Evolutionary conservation across 495 filamentous ascomycete genomes (phyloP), one percentile per base, ranked within the genome.

Genomic region (Penicillium psychrofluorescens): DNA sequence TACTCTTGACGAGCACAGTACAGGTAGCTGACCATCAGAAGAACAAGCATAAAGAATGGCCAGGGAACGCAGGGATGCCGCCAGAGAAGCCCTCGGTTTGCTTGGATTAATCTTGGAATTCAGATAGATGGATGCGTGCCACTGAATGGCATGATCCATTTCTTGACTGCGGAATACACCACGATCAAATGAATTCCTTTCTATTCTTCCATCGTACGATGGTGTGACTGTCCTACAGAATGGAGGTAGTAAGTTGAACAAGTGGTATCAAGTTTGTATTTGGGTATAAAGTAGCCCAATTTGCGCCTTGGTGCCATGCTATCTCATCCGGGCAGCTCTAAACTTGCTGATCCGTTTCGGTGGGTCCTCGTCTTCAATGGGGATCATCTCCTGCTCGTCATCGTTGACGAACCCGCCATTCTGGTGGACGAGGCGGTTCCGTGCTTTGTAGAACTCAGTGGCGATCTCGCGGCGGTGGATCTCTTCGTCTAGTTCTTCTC

Each of bases 271-370:
- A 34, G 9, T 12, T 11, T 34, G 32, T 0, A 34, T 22, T 22
- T 4, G 22, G 22, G 22, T 22, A 22, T 22, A 22, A 22, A 22
- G 22, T 22, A 22, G 22, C 22, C 22, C 22, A 4, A 6, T 22
- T 22, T 22, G 22, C 22, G 22, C 22, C 2, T 12, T 34, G 2
- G 9, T 34, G 10, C 2, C 32, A 34, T 12, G 29, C 43, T 57
- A 74, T 38, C 69, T 72, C 58, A 95, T 59, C 40, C 88, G 78
- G 6, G 92, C 88, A 43, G 90, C 88, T 63, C 81, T 92, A 65
- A 96, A 98, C 47, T 85, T 77, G 72, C 91, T 96, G 46, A 95
- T 67, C 50, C 83, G 84, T 59, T 76, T 84, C 27, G 78, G 76
- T 29, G 79, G 77, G 9, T 84, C 76, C 43, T 84, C 80, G n/a